phyloP scores from a whole-genome alignment of 768 basidiomycete genomes.

The Scleroderma bovista region DNA sequence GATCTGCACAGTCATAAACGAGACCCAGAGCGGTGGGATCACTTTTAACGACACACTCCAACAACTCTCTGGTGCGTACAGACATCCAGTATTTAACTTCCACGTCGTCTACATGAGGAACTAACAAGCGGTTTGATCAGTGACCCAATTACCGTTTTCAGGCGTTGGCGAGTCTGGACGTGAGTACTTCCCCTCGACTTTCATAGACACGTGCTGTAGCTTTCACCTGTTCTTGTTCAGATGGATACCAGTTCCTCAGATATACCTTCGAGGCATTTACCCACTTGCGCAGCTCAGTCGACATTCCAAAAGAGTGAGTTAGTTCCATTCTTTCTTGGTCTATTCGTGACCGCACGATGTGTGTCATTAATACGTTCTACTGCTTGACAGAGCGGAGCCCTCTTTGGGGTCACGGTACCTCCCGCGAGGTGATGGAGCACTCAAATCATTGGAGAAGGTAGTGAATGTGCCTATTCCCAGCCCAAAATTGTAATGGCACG shows the following conservation, averaged over 20 bases:
- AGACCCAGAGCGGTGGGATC: constrained; percentile 53
- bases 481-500: not conserved
- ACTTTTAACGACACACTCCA: constrained; percentile 58
- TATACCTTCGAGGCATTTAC: constrained; percentile 53
- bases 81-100: no score
- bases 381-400: constrained; percentile 21
- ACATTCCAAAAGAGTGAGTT: constrained; percentile 51
- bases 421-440: constrained; percentile 16
- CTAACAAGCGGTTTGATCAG: constrained; percentile 16
- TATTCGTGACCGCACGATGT: not conserved
- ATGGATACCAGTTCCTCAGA: constrained; percentile 49
- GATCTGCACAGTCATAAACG: constrained; percentile 39
- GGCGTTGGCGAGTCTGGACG: constrained; percentile 63
- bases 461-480: not conserved
- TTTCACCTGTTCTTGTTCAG: constrained; percentile 25
- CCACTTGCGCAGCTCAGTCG: constrained; percentile 42
- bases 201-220: not conserved
- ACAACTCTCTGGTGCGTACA: constrained; percentile 45
- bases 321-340: constrained; percentile 8
- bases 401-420: constrained; percentile 18
- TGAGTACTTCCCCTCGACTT: constrained; percentile 27
- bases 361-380: not conserved
- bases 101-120: not conserved
- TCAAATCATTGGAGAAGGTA: constrained; percentile 5
- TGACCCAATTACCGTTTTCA: constrained; percentile 42